Evolutionary conservation across 805 yeast genomes (phyloP), one percentile per base, ranked within the genome.

Genomic region (Monosporozyma yasuniensis): DNA sequence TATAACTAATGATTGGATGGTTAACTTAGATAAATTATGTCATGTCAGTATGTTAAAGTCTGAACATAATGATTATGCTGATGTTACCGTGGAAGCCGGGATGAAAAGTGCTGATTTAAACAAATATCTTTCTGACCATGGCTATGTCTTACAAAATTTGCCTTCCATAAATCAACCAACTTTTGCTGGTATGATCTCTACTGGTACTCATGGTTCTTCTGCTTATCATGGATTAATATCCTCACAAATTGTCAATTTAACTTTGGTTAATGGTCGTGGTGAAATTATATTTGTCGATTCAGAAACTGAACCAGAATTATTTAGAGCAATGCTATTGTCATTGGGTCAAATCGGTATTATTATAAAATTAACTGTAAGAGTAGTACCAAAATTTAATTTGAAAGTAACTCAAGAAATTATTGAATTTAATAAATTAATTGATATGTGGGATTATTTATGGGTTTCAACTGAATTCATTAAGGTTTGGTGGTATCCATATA

Each of bases 401-500:
- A 83, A 79, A 65, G 83, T 95, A 8, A 74, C 78, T 46, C 93
- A 87, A 63, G 95, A 88, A 67, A 83, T 89, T 35, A 81, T 91
- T 58, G 72, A 80, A 25, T 88, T 91, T 60, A 84, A 84, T 22
- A 79, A 87, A 6, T 69, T 91, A 22, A 67, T 91, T 57, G 73
- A 79, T 52, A 69, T 70, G 52, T 88, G 95, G 88, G 87, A 84
- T 56, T 72, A 74, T 12, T 67, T 91, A 43, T 91, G 97, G 96
- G 79, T 86, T 3, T 81, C 87, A 44, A 77, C 88, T n/a, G 99
- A 91, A 69, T 91, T 81, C 61, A 84, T 89, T 44, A 79, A 98
- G 55, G 79, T 89, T 46, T 91, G 98, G 97, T 93, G 98, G 98
- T 93, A 85, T 67, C 98, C 99, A 1, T 93, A 91, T 66, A 75